These are phyloP conservation scores for Dioscorea alata DNA, from an alignment of 106 monocot genomes.

Conservation along the genomic window DNA sequence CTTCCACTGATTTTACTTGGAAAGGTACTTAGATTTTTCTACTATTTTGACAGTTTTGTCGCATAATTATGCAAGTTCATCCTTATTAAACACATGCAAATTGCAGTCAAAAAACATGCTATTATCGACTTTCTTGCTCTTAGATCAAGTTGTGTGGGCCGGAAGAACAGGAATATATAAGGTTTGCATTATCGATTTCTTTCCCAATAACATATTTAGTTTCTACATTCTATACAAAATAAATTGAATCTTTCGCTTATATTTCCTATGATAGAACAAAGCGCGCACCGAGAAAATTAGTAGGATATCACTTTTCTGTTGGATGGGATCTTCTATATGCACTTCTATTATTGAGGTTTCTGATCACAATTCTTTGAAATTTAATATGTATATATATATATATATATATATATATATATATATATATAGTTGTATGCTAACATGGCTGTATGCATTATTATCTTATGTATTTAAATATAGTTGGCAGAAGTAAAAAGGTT, in stretches of 20 bases:
- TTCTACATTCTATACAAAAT: not conserved
- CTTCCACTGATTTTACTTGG: constrained; percentile 75
- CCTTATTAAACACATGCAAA: not conserved
- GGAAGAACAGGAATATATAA: constrained; percentile 90
- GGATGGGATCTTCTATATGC: constrained; percentile 70
- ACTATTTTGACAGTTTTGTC: not conserved
- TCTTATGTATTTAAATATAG: too few relatives aligned
- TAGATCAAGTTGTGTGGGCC: constrained; percentile 94
- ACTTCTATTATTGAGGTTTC: constrained; percentile 52
- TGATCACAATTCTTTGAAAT: not conserved
- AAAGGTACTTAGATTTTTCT: constrained; percentile 42
- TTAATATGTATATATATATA: not conserved
- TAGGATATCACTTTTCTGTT: constrained; percentile 70
- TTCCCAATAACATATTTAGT: not conserved
- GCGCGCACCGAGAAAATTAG: constrained; percentile 54
- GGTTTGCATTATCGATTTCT: constrained; percentile 26
- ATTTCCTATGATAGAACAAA: constrained; percentile 43
- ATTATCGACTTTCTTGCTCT: constrained; percentile 80
- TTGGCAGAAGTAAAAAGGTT: constrained; percentile 64
- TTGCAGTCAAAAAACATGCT: constrained; percentile 89
- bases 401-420: not conserved
- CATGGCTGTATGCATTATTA: too few relatives aligned
- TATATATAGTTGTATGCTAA: not conserved
- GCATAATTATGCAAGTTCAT: not conserved
- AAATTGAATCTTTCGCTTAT: not conserved